Evolutionary conservation across 208 protist species (phyloP).

Genomic region (Leishmania braziliensis): DNA sequence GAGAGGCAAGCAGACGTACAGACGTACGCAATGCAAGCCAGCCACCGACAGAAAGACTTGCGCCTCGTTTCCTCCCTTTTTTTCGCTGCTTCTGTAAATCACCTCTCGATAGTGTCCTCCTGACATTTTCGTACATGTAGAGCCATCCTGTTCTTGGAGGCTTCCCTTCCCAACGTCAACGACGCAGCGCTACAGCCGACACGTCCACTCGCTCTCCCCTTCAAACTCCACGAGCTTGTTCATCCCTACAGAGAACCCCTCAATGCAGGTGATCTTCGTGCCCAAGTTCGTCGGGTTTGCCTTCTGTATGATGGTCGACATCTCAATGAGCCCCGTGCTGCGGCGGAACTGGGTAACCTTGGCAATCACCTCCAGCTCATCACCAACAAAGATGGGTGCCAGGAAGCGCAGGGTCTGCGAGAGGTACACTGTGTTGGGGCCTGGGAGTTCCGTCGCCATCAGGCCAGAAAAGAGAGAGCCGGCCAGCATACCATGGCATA

Average conservation of each 20-base stretch:
- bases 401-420: conserved; percentile 82
- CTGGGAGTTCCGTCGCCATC: conserved; percentile 82
- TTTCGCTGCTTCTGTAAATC: neutral
- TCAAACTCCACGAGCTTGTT: conserved; percentile 77
- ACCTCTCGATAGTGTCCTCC: neutral
- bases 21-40: neutral
- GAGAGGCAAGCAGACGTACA: neutral
- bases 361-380: conserved; percentile 75
- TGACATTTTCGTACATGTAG: neutral
- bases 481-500: conserved; percentile 88
- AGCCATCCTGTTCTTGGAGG: neutral
- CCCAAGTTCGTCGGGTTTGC: conserved; percentile 39
- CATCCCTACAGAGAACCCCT: conserved; percentile 70
- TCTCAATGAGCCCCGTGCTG: conserved; percentile 63
- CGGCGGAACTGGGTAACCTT: conserved; percentile 72
- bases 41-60: neutral
- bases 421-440: conserved; percentile 85
- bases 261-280: conserved; percentile 58
- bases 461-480: conserved; percentile 87
- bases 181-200: conserved; percentile 3
- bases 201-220: conserved; percentile 67
- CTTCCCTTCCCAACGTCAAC: neutral
- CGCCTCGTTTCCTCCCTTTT: neutral
- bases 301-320: conserved; percentile 71
- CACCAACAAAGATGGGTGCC: conserved; percentile 77